A percentile compares a stretch with the other conserved stretches of the same genome.
phyloP scores from a whole-genome alignment of 768 basidiomycete species.

The Suillus placidus region DNA sequence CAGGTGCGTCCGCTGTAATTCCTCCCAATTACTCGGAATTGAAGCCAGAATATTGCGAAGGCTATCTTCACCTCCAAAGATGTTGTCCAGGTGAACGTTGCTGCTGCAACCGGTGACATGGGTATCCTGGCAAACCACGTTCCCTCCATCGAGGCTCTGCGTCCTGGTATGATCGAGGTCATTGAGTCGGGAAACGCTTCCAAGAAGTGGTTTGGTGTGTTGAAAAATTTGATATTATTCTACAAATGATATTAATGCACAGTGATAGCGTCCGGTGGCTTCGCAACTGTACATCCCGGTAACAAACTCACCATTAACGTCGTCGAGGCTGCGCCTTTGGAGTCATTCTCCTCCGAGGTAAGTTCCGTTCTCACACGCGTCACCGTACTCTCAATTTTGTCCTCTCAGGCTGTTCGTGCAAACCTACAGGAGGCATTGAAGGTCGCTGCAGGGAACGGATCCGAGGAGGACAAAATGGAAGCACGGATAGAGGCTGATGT shows the following conservation, averaged over 20 bases:
- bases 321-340: constrained; percentile 92
- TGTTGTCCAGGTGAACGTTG: constrained; percentile 94
- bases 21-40: constrained; percentile 14
- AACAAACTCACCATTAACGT: constrained; percentile 97
- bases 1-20: constrained; percentile 59
- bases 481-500: constrained; percentile 95
- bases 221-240: background rate
- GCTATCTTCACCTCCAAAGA: constrained; percentile 88
- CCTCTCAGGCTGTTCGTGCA: constrained; percentile 79
- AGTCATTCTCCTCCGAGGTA: constrained; percentile 90
- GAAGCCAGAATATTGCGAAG: constrained; percentile 44
- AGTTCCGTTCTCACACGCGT: constrained; percentile 23
- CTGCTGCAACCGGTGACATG: constrained; percentile 96
- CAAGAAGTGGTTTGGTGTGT: constrained; percentile 98
- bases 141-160: constrained; percentile 93
- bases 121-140: constrained; percentile 99
- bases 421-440: constrained; percentile 88
- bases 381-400: constrained; percentile 12
- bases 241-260: constrained; percentile 10
- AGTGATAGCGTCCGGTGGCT: constrained; percentile 84
- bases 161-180: constrained; percentile 93
- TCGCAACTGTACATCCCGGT: constrained; percentile 97
- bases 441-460: constrained; percentile 78
- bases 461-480: constrained; percentile 92
- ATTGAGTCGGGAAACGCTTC: constrained; percentile 75